Evolutionary conservation across 148 eudicot genomes (phyloP).

Genomic region (Vaccinium corymbosum): DNA sequence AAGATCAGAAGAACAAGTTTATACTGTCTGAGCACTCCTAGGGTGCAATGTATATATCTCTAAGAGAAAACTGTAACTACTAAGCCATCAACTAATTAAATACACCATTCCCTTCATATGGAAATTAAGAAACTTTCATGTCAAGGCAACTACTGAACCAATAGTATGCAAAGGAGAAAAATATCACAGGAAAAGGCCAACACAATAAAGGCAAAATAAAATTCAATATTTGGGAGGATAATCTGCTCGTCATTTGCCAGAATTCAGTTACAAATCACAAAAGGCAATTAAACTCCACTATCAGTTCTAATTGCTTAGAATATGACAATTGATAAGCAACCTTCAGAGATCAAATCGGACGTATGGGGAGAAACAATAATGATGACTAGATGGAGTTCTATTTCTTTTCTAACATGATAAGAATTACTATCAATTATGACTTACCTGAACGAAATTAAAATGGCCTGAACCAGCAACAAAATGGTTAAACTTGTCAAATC

Average conservation of each 20-base stretch:
- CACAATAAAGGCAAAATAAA: neutral
- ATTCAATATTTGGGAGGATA: neutral
- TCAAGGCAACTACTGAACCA: neutral
- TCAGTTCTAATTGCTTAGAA: neutral
- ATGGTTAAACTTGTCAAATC: conserved; percentile 58
- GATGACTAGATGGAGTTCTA: neutral
- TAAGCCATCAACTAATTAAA: neutral
- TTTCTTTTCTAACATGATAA: neutral
- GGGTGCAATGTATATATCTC: neutral
- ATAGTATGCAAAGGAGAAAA: neutral
- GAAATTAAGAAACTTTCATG: neutral
- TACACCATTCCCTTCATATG: neutral
- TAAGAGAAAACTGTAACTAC: neutral
- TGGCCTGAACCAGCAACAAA: conserved; percentile 72
- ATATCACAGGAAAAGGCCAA: neutral
- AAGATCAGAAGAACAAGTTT: neutral
- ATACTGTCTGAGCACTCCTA: neutral
- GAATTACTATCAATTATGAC: conserved; percentile 15
- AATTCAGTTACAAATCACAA: neutral
- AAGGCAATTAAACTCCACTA: neutral
- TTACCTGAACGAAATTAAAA: conserved; percentile 71
- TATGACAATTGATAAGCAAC: too few relatives aligned
- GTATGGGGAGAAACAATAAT: neutral
- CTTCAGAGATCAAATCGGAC: neutral
- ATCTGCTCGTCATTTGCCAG: neutral